phyloP scores from a whole-genome alignment of 108 stramenopile species.

The Discostella stelligeroides region DNA sequence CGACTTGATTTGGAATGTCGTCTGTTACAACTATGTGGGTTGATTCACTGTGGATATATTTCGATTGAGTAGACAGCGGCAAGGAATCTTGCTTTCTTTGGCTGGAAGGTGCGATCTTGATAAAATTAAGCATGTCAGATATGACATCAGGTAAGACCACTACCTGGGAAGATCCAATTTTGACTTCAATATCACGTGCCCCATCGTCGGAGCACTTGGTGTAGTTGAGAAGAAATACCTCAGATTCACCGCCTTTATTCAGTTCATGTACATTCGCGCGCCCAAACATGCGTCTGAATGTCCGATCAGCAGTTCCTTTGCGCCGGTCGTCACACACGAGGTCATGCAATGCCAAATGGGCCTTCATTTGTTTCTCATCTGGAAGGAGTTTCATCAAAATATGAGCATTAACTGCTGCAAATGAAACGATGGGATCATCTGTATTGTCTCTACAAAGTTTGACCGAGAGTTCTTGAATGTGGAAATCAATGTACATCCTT shows the following conservation, averaged over 20 bases:
- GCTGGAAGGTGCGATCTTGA: constrained; percentile 32
- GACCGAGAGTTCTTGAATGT: constrained; percentile 59
- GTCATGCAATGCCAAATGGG: constrained; percentile 63
- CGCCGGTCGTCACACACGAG: constrained; percentile 74
- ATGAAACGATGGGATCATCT: constrained; percentile 56
- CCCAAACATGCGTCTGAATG: constrained; percentile 66
- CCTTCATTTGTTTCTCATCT: constrained; percentile 49
- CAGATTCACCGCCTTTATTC: constrained; percentile 17
- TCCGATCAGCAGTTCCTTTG: constrained; percentile 33
- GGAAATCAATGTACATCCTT: constrained; percentile 60
- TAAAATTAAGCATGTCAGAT: constrained; percentile 64
- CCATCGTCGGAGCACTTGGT: constrained; percentile 44
- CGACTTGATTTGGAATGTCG: constrained; percentile 35
- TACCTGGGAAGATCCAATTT: constrained; percentile 76
- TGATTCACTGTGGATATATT: constrained; percentile 3
- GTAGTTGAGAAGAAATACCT: constrained; percentile 66
- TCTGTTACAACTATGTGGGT: constrained; percentile 26
- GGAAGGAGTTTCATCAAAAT: constrained; percentile 54
- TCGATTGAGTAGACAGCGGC: background rate
- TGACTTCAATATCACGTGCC: constrained; percentile 51
- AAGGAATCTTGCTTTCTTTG: background rate
- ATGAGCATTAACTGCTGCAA: constrained; percentile 65
- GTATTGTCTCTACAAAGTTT: constrained; percentile 48
- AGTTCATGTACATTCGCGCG: constrained; percentile 27
- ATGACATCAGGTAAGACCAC: constrained; percentile 79